Base-by-base conservation (phyloP, 2,329 filamentous ascomycete species). In the Botrytis hyacinthi region DNA sequence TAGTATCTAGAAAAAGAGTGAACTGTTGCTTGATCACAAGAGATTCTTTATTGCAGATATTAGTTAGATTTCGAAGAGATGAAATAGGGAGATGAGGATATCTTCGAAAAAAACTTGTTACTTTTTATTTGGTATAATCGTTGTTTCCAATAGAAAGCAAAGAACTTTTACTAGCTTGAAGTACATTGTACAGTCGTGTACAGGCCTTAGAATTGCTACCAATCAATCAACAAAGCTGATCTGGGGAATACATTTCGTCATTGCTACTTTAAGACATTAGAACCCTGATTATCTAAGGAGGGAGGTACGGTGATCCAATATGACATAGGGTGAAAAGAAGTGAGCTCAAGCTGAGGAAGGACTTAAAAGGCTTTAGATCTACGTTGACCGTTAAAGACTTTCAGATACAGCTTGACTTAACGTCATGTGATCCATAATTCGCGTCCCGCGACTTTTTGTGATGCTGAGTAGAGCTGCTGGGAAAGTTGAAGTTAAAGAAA, bases 391-490 rank as follows among this genome's bases (percentile, higher is more conserved):
- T 14, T 32, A 7, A 1, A 16, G 14, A 7, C 26, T 12, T 32
- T n/a, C 1, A 63, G 10, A 32, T 22, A n/a, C 4, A 42, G 7
- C 12, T 14, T 7, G 29, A 14, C 29, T 26, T 7, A 5, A 18
- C 32, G 20, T 69, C 66, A 69, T 69, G 66, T 69, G 66, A 69
- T 57, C 37, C 66, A 57, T 69, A 69, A 44, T 57, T 71, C 69
- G 61, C 59, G 69, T 71, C 46, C 60, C 69, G 69, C 69, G 69
- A 71, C 59, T 65, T 71, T 71, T 65, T 65, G 57, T 65, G 42
- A 71, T 65, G 59, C 14, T 40, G n/a, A 57, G n/a, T 29, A 57
- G 57, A 42, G 59, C 59, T 40, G 69, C 32, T 65, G 32, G 29
- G 26, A 40, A 57, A 42, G 65, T 68, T 42, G 48, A 57, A 26